Percentiles rank a stretch among this genome's conserved stretches.
Evolutionary conservation across 2,329 filamentous ascomycete genomes (phyloP).

Genomic region (Pseudohalonectria lignicola): DNA sequence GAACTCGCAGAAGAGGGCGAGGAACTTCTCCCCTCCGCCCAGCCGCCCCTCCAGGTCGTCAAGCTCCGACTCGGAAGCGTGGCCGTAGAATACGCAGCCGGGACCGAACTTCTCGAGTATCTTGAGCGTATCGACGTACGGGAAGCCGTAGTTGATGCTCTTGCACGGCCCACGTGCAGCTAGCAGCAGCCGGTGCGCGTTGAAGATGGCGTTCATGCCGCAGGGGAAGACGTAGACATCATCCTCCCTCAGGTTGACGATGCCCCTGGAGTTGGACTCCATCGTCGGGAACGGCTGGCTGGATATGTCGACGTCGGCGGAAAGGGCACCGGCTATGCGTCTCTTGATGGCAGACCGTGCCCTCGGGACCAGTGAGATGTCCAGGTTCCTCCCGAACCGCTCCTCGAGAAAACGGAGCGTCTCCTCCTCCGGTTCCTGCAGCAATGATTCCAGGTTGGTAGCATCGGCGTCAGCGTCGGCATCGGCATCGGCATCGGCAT

Average conservation of each 20-base stretch:
- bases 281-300: slow-evolving; percentile 22
- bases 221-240: slow-evolving; percentile 84
- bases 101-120: slow-evolving; percentile 90
- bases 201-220: slow-evolving; percentile 95
- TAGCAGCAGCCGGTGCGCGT: slow-evolving; percentile 66
- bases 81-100: slow-evolving; percentile 79
- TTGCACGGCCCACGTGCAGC: slow-evolving; percentile 49
- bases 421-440: slow-evolving; percentile 36
- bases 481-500: neutral
- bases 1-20: slow-evolving; percentile 89
- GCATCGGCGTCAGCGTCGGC: too few species aligned
- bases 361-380: slow-evolving; percentile 64
- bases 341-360: slow-evolving; percentile 79
- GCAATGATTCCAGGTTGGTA: too few species aligned
- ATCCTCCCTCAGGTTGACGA: slow-evolving; percentile 61
- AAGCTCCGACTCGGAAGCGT: slow-evolving; percentile 64
- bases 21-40: slow-evolving; percentile 59
- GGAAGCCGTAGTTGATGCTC: slow-evolving; percentile 92
- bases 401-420: slow-evolving; percentile 80
- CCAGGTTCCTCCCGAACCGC: slow-evolving; percentile 84
- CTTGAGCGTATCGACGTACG: slow-evolving; percentile 94
- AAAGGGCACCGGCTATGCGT: slow-evolving; percentile 79
- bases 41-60: slow-evolving; percentile 72
- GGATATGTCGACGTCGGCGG: slow-evolving; percentile 55
- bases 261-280: slow-evolving; percentile 37